A percentile compares a stretch with the other conserved stretches of the same genome.
phyloP scores from a whole-genome alignment of 306 rosid genomes.

The Rosa chinensis region DNA sequence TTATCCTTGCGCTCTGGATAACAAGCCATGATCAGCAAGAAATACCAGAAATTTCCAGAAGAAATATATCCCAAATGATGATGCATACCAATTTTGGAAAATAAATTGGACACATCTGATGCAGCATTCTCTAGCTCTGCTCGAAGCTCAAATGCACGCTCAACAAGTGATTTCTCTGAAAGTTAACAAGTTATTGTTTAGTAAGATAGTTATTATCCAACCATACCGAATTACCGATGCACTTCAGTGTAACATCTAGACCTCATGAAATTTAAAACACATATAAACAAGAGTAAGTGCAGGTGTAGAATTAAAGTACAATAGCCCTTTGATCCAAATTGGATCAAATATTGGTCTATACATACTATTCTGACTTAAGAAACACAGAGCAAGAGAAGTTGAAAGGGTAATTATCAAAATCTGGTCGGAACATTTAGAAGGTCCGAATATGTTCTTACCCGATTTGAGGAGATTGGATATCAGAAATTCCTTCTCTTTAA shows the following conservation, averaged over 20 bases:
- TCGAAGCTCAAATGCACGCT: constrained; percentile 82
- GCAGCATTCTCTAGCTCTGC: constrained; percentile 96
- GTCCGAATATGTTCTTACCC: constrained; percentile 49
- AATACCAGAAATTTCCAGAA: constrained; percentile 19
- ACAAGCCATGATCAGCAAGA: constrained; percentile 9
- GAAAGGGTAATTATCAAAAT: neutral
- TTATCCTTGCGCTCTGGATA: constrained; percentile 81
- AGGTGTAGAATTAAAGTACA: neutral
- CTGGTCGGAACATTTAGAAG: neutral
- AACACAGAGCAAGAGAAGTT: neutral
- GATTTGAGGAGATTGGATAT: constrained; percentile 88
- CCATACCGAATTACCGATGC: neutral
- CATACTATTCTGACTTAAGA: neutral
- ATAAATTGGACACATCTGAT: constrained; percentile 84
- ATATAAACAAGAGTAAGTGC: neutral
- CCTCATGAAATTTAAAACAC: neutral
- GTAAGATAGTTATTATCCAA: neutral
- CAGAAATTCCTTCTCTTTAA: constrained; percentile 90
- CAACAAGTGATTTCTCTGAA: constrained; percentile 86
- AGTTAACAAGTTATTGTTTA: neutral
- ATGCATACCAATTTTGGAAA: constrained; percentile 85
- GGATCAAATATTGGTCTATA: neutral
- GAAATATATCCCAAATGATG: constrained; percentile 1
- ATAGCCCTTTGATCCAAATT: too few species aligned
- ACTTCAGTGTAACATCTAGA: neutral